Conservation (phyloP, 2,329 filamentous ascomycete genomes). For the Penicillium sp. region DNA sequence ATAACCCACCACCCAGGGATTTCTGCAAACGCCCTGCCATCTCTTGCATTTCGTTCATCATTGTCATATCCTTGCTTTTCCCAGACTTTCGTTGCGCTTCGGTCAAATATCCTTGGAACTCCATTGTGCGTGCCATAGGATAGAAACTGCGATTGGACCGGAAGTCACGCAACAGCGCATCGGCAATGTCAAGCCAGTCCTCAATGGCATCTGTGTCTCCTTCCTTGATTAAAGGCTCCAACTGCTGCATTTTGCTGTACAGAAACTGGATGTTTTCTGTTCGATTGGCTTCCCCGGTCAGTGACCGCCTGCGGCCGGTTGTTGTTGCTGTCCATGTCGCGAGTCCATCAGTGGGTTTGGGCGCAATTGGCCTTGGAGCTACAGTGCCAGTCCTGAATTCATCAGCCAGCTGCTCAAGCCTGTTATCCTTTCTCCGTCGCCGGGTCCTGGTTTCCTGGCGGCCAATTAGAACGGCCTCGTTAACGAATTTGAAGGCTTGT, state of each 20-base stretch:
- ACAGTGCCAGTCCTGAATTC: conserved; percentile 33
- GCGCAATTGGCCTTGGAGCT: conserved; percentile 19
- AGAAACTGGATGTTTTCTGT: conserved; percentile 46
- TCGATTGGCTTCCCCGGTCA: conserved; percentile 32
- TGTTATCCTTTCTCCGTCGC: conserved; percentile 34
- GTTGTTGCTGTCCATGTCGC: conserved; percentile 11
- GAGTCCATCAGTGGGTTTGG: conserved; percentile 18
- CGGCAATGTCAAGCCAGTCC: conserved; percentile 60
- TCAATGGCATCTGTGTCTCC: conserved; percentile 52
- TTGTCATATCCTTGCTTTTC: conserved; percentile 33
- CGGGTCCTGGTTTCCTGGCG: conserved; percentile 39
- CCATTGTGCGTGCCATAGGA: conserved; percentile 51
- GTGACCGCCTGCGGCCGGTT: background rate
- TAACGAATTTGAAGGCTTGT: conserved; percentile 73
- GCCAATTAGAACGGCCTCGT: conserved; percentile 69
- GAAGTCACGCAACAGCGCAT: conserved; percentile 60
- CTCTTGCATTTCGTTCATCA: conserved; percentile 45
- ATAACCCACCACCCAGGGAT: conserved; percentile 41
- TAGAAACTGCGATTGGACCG: conserved; percentile 60
- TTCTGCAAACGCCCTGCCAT: conserved; percentile 46
- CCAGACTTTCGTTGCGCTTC: conserved; percentile 40
- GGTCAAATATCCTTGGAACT: conserved; percentile 50
- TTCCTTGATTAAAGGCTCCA: conserved; percentile 49
- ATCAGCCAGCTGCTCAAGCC: conserved; percentile 41
- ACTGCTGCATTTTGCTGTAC: conserved; percentile 47